phyloP scores from a whole-genome alignment of 2,329 filamentous ascomycete genomes.

The Harringtonia aguacate region DNA sequence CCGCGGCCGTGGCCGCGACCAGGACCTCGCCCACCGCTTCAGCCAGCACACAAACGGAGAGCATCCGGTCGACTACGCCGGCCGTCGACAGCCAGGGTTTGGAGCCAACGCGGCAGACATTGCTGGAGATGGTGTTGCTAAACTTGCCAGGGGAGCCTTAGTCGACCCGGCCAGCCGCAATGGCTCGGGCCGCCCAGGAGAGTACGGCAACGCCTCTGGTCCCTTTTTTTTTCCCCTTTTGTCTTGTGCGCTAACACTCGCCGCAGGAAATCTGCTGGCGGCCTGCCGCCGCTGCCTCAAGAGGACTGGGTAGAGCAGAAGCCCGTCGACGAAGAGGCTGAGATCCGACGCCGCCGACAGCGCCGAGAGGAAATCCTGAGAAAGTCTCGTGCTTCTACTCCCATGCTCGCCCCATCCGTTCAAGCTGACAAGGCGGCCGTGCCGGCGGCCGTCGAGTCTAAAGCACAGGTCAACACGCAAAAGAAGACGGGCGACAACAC shows the following conservation, averaged over 20 bases:
- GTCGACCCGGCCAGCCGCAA: slow-evolving; percentile 23
- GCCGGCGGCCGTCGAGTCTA: slow-evolving; percentile 36
- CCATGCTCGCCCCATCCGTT: slow-evolving; percentile 65
- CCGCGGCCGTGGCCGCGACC: too few species aligned
- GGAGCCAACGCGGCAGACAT: too few species aligned
- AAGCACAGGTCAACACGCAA: slow-evolving; percentile 33
- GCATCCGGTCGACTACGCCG: slow-evolving; percentile 23
- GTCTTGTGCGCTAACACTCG: neutral
- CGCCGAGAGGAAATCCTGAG: slow-evolving; percentile 76
- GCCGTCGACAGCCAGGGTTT: slow-evolving; percentile 20
- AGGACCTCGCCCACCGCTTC: slow-evolving; percentile 18
- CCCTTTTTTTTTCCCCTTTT: too few species aligned
- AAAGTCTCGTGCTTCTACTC: slow-evolving; percentile 66
- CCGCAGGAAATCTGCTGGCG: neutral
- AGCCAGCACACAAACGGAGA: slow-evolving; percentile 18
- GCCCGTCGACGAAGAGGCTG: slow-evolving; percentile 66
- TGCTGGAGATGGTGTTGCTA: slow-evolving; percentile 33
- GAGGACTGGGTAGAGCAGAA: slow-evolving; percentile 42
- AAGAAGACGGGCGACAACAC: slow-evolving; percentile 25
- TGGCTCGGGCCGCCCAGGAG: neutral
- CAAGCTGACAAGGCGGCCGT: slow-evolving; percentile 42
- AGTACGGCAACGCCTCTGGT: too few species aligned
- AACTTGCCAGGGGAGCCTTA: slow-evolving; percentile 53
- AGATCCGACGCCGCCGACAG: slow-evolving; percentile 77
- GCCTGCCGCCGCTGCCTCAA: slow-evolving; percentile 14